Evolutionary conservation across 2,329 filamentous ascomycete genomes (phyloP), one percentile per base, ranked within the genome.

Genomic region (Beauveria varroae): DNA sequence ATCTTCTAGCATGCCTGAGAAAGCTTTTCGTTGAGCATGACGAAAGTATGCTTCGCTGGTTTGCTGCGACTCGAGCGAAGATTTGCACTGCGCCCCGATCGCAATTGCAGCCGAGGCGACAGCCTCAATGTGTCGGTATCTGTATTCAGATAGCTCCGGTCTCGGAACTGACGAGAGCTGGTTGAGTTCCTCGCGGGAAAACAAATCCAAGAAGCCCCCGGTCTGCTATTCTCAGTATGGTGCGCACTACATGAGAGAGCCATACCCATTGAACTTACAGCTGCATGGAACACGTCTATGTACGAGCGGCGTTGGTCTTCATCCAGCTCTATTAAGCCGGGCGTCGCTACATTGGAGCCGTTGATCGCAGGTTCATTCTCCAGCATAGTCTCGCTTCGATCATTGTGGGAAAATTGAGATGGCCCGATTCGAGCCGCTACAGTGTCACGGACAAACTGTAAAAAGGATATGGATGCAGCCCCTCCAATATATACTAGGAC

Each of bases 391-490:
- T 82, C 77, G n/a, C 75, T 77, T 46, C 75, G 75, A 22, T 77
- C 72, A 65, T 77, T 78, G 60, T 83, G 76, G 0, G 81, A 81
- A 66, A 84, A 84, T 18, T 77, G 74, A 0, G 80, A 82, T 1
- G 80, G 80, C 0, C 81, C 81, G 60, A 83, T 81, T 62, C 82
- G 76, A 37, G 78, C 77, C 10, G 76, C 76, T 64, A 79, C 67
- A 2, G 74, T 75, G 14, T 78, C 73, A 16, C 80, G 75, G 16
- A 83, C 72, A 41, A 83, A 75, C 61, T 84, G 80, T 1, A 85
- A 69, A 62, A 85, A 85, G 0, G 82, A 84, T 16, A 86, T 70
- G 0, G 80, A 78, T 1, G 79, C 79, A 10, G 77, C 78, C n/a
- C 76, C 73, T n/a, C 79, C 76, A 53, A 81, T 73, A 55, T 78